Evolutionary conservation across 169 alveolate species (phyloP).

Genomic region (Perkinsus olseni): DNA sequence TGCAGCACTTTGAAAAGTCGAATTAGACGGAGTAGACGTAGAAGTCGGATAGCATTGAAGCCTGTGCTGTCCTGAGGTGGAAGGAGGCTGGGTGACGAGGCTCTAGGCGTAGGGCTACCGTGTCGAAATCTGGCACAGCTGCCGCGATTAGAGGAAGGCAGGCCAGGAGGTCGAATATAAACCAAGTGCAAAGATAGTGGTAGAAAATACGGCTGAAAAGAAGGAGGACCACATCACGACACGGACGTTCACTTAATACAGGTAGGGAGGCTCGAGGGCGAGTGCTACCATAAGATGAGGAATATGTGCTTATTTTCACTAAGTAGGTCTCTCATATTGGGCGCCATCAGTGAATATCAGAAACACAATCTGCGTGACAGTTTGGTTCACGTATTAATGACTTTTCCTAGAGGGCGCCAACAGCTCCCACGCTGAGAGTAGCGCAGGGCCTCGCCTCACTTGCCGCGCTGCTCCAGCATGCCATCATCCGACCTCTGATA

Average conservation of each 20-base stretch:
- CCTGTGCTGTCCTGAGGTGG: not conserved
- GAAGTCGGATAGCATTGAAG: not conserved
- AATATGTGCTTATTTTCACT: too few relatives aligned
- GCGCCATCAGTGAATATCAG: too few relatives aligned
- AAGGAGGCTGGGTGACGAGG: not conserved
- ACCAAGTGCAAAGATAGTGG: not conserved
- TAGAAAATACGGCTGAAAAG: not conserved
- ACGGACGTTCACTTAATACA: too few relatives aligned
- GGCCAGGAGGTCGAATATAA: not conserved
- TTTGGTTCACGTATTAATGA: too few relatives aligned
- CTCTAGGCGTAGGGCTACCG: not conserved
- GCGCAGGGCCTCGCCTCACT: not conserved
- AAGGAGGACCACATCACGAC: not conserved
- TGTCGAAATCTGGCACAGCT: not conserved
- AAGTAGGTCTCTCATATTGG: too few relatives aligned
- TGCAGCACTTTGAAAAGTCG: not conserved
- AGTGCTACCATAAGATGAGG: too few relatives aligned
- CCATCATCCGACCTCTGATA: not conserved
- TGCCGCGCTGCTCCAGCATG: not conserved
- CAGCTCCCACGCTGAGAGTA: too few relatives aligned
- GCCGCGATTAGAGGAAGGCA: not conserved
- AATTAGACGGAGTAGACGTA: not conserved
- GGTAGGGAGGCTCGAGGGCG: too few relatives aligned
- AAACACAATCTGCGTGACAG: too few relatives aligned
- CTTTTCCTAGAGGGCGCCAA: too few relatives aligned